Percentiles rank a stretch among this genome's conserved stretches.
Conservation (phyloP, 441 rosid species). For the Adansonia madagascariensis region DNA sequence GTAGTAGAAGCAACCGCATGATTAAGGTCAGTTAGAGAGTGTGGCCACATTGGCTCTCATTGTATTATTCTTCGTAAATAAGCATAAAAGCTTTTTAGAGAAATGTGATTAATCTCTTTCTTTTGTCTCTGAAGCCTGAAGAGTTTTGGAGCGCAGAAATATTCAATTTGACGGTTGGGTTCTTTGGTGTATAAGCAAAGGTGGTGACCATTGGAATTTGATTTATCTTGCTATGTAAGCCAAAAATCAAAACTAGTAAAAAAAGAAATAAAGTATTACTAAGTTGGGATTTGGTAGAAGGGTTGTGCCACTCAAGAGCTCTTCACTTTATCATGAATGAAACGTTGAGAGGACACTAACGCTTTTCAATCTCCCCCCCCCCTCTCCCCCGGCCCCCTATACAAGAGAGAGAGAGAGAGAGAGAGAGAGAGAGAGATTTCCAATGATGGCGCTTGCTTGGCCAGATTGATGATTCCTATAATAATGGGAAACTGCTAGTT, state of each 20-base stretch:
- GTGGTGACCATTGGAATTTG: slow-evolving; percentile 39
- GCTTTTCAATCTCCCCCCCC: slow-evolving; percentile 26
- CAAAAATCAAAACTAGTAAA: slow-evolving; percentile 22
- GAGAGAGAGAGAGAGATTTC: slow-evolving; percentile 21
- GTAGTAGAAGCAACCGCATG: slow-evolving; percentile 36
- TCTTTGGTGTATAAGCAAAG: slow-evolving; percentile 94
- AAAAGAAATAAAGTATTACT: slow-evolving; percentile 11
- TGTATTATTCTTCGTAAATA: slow-evolving; percentile 59
- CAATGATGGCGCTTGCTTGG: slow-evolving; percentile 28
- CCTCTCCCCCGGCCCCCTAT: background rate
- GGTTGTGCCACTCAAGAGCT: slow-evolving; percentile 31
- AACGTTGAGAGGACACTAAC: slow-evolving; percentile 40
- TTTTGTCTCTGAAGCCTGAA: slow-evolving; percentile 1
- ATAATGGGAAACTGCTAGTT: slow-evolving; percentile 21
- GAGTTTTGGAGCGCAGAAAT: slow-evolving; percentile 33
- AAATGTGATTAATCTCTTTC: slow-evolving; percentile 19
- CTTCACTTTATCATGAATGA: slow-evolving; percentile 31
- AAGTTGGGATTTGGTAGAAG: slow-evolving; percentile 43
- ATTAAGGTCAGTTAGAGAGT: slow-evolving; percentile 54
- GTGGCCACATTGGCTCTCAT: slow-evolving; percentile 38
- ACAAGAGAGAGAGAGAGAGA: slow-evolving; percentile 12
- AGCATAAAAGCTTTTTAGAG: slow-evolving; percentile 45
- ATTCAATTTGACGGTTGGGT: slow-evolving; percentile 56
- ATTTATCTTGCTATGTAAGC: slow-evolving; percentile 56
- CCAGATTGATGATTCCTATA: slow-evolving; percentile 27